phyloP scores from a whole-genome alignment of 2,329 filamentous ascomycete species.

The Cercospora brassicicola region DNA sequence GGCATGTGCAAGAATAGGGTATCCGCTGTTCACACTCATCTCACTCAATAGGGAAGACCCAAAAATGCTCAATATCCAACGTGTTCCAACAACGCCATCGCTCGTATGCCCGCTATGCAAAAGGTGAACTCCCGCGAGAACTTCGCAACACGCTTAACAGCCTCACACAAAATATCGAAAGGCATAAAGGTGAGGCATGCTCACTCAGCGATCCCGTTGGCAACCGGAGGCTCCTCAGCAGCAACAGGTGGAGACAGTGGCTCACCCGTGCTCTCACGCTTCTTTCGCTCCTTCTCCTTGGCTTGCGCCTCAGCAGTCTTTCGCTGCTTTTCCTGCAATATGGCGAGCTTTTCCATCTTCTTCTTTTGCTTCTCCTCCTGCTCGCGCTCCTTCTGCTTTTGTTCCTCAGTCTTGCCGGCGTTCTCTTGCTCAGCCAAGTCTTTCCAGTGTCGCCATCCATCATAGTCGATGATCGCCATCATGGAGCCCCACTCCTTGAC shows the following conservation, averaged over 20 bases:
- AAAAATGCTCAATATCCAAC: background rate
- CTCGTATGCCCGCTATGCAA: slow-evolving; percentile 5
- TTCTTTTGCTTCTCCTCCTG: slow-evolving; percentile 36
- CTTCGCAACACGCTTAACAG: background rate
- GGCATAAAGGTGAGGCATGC: background rate
- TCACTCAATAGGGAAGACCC: background rate
- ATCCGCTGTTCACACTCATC: slow-evolving; percentile 6
- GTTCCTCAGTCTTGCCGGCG: slow-evolving; percentile 40
- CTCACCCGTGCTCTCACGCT: slow-evolving; percentile 20
- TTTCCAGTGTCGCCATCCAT: slow-evolving; percentile 98
- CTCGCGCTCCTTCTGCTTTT: slow-evolving; percentile 35
- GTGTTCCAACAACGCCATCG: slow-evolving; percentile 5
- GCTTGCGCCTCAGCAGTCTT: slow-evolving; percentile 30
- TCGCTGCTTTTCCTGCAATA: slow-evolving; percentile 34
- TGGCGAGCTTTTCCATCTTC: slow-evolving; percentile 37
- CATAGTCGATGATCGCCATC: slow-evolving; percentile 97
- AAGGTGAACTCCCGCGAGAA: background rate
- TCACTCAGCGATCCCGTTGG: slow-evolving; percentile 4
- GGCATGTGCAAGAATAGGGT: slow-evolving; percentile 13
- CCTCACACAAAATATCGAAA: background rate
- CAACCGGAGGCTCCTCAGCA: slow-evolving; percentile 8
- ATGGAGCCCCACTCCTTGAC: slow-evolving; percentile 99
- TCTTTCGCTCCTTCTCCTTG: slow-evolving; percentile 29
- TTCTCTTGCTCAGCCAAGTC: slow-evolving; percentile 58
- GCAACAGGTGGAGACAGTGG: slow-evolving; percentile 2